Evolutionary conservation across 2,329 filamentous ascomycete genomes (phyloP).

Genomic region (Penicillium verrucosum): DNA sequence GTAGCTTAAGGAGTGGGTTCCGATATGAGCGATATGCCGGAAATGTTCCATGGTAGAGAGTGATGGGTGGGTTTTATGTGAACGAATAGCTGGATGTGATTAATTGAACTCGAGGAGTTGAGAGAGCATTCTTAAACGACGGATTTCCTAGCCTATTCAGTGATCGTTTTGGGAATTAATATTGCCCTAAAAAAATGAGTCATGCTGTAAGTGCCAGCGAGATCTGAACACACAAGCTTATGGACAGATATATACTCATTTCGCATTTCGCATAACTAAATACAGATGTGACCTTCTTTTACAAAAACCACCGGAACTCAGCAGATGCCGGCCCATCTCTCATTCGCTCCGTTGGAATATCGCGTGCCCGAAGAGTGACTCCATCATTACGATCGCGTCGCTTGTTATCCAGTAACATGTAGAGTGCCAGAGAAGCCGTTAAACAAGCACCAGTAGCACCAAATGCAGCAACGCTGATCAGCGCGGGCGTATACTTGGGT

Average conservation of each 20-base stretch:
- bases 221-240: background rate
- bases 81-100: background rate
- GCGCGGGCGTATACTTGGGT: constrained; percentile 64
- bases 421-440: constrained; percentile 56
- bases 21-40: background rate
- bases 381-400: constrained; percentile 58
- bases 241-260: background rate
- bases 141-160: background rate
- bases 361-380: constrained; percentile 52
- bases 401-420: constrained; percentile 64
- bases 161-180: background rate
- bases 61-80: background rate
- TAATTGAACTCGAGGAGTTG: background rate
- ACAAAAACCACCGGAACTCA: constrained; percentile 59
- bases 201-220: background rate
- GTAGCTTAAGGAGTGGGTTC: background rate
- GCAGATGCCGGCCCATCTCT: constrained; percentile 53
- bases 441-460: constrained; percentile 58
- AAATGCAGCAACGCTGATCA: constrained; percentile 54
- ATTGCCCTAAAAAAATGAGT: background rate
- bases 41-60: background rate
- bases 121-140: background rate
- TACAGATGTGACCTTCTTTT: background rate
- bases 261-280: background rate
- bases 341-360: constrained; percentile 57